Evolutionary conservation across 352 stramenopile genomes (phyloP), one percentile per base, ranked within the genome.

Genomic region (Globisporangium carolinianum): DNA sequence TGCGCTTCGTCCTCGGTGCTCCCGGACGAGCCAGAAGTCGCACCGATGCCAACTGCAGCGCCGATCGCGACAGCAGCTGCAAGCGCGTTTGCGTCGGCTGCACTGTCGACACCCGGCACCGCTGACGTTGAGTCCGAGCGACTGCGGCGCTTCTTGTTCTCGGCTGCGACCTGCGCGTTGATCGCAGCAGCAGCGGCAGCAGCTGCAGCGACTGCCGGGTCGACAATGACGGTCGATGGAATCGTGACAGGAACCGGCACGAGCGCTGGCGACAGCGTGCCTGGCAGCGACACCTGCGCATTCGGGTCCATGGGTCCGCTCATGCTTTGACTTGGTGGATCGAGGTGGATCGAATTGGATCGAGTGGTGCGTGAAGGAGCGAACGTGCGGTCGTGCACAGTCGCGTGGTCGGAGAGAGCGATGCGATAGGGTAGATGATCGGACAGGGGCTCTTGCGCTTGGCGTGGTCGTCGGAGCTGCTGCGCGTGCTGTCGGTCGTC

Each of bases 101-200:
- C 50, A 6, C 9, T 42, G 54, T 43, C 39, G 58, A 36, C 1
- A 32, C 24, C 24, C 24, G 24, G 24, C 24, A 32, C 24, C 24
- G 24, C 24, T 32, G 24, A 32, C 24, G 24, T 32, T 32, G 24
- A 32, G 58, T 55, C n/a, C 54, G 70, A 59, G 5, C 60, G 67
- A 15, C 65, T 47, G 14, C 53, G 60, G 9, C 73, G 70, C 63
- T 82, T 82, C 36, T 78, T 72, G 12, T 65, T 71, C 45, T 70
- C 70, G 2, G 63, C 42, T 7, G 59, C 17, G 45, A 49, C 54
- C 58, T 76, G 72, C 39, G 56, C 57, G 9, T 60, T 58, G 11
- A 66, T 50, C 15, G 65, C 66, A 36, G 72, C 51, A 5, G 53
- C 54, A 6, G 46, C 51, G 17, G 51, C 52, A 6, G 56, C 14